Evolutionary conservation across 1,284 basidiomycete genomes (phyloP).

Genomic region (Trichosporon inkin): DNA sequence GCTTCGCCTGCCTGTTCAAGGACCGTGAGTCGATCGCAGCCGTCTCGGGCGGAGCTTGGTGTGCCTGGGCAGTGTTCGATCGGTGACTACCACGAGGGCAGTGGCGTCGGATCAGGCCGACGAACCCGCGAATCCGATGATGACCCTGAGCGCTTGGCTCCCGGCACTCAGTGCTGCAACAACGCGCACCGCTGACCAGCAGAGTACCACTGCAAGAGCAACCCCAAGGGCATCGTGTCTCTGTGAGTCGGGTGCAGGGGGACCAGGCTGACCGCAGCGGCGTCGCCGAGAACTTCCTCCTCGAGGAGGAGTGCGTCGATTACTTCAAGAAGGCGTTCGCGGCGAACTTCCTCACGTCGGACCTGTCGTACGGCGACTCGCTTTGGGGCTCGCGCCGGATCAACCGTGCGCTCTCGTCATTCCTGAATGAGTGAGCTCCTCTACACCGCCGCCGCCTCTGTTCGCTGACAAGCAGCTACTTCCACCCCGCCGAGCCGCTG

Average conservation of each 20-base stretch:
- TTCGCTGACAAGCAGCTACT: constrained; percentile 26
- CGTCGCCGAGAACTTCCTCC: constrained; percentile 52
- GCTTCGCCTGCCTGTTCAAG: constrained; percentile 47
- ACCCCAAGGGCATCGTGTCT: constrained; percentile 50
- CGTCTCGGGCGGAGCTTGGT: not conserved
- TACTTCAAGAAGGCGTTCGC: constrained; percentile 42
- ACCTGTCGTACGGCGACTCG: constrained; percentile 45
- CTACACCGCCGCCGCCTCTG: not conserved
- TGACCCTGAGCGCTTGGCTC: not conserved
- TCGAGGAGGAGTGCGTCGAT: constrained; percentile 44
- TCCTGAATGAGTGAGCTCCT: constrained; percentile 39
- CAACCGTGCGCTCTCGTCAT: constrained; percentile 36
- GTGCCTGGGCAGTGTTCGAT: not conserved
- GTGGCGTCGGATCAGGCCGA: not conserved
- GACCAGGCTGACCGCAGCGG: constrained; percentile 29
- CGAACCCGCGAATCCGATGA: not conserved
- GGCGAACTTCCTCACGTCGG: constrained; percentile 33
- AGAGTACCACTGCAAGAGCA: constrained; percentile 45
- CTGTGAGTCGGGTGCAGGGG: constrained; percentile 23
- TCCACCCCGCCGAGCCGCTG: constrained; percentile 34
- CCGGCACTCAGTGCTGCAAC: not conserved
- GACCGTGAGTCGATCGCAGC: constrained; percentile 33
- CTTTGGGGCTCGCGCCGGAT: constrained; percentile 47
- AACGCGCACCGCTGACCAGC: constrained; percentile 1
- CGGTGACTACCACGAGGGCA: not conserved